A percentile compares a stretch with the other conserved stretches of the same genome.
Evolutionary conservation across 139 green algal species (phyloP).

Genomic region (Spirogloea muscicola): DNA sequence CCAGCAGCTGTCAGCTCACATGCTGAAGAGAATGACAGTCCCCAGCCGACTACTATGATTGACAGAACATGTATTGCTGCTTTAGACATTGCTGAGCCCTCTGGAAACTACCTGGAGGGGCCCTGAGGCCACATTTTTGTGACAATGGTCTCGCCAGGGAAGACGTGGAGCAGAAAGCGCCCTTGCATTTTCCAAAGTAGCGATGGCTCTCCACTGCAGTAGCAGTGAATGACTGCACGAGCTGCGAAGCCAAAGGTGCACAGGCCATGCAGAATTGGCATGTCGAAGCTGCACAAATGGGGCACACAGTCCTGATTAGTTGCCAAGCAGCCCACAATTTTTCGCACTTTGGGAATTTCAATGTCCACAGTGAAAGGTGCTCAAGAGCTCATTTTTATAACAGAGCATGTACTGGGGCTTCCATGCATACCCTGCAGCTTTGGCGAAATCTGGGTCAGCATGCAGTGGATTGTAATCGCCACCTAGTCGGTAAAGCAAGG

Average conservation of each 20-base stretch:
- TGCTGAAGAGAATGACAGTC: no score
- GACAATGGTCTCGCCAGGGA: slow-evolving; percentile 61
- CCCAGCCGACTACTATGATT: background rate
- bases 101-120: no score
- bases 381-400: no score
- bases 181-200: slow-evolving; percentile 51
- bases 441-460: slow-evolving; percentile 54
- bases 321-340: no score
- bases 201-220: slow-evolving; percentile 19
- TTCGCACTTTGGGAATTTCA: no score
- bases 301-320: no score
- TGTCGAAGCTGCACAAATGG: no score
- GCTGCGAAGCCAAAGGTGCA: slow-evolving; percentile 58
- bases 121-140: slow-evolving; percentile 55
- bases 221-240: slow-evolving; percentile 43
- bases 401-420: no score
- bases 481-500: slow-evolving; percentile 57
- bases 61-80: no score
- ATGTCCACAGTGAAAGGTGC: no score
- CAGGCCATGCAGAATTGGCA: slow-evolving; percentile 69
- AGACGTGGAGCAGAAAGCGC: slow-evolving; percentile 61
- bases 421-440: slow-evolving; percentile 43
- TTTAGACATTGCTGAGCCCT: no score
- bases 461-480: slow-evolving; percentile 65
- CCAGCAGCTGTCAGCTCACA: no score